Base-by-base conservation (phyloP, 139 green algal species). In the Tetradesmus lagerheimii region DNA sequence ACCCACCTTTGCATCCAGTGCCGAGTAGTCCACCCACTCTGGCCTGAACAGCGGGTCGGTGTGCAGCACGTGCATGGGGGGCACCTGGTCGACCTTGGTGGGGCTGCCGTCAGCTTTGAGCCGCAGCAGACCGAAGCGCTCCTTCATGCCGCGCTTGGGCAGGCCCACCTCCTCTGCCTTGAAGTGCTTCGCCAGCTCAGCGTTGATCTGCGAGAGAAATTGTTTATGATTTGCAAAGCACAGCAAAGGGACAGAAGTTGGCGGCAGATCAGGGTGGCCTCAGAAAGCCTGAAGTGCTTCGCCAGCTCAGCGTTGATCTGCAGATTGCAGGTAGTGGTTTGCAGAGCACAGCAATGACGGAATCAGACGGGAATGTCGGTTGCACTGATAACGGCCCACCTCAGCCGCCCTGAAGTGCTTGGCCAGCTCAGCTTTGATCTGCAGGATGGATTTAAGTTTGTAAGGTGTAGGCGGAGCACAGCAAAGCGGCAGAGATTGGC, bases 21-120 rank as follows among this genome's bases (percentile, higher is more conserved):
- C 96, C 3, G 95, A 98, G 94, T 99, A 99, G 79, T 98, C 93
- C 31, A 99, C 96, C 97, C 97, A 99, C 15, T 85, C 92, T 57
- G 66, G 85, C 2, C 96, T 91, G 82, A 91, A 96, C 15, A 92
- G 87, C 31, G 85, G 31, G 31, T 89, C 86, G 3, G 31, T 85
- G 82, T 99, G 97, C 66, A 99, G 94, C 89, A 95, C 93, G 20
- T 97, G 90, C 80, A 98, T 93, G 34, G 89, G 43, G 0, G 94
- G 92, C 64, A 97, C 35, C 53, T 93, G 77, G 4, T 57, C 34
- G 50, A 94, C 92, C 93, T 98, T 98, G 84, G 94, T 94, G 12
- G 92, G 62, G 2, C 91, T 96, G 80, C 95, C 95, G 89, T 99
- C 96, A 79, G 96, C 94, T 92, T 97, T 98, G 14, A 96, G 53